Evolutionary conservation across 805 yeast genomes (phyloP).

Genomic region (Kodamaea sagamina): DNA sequence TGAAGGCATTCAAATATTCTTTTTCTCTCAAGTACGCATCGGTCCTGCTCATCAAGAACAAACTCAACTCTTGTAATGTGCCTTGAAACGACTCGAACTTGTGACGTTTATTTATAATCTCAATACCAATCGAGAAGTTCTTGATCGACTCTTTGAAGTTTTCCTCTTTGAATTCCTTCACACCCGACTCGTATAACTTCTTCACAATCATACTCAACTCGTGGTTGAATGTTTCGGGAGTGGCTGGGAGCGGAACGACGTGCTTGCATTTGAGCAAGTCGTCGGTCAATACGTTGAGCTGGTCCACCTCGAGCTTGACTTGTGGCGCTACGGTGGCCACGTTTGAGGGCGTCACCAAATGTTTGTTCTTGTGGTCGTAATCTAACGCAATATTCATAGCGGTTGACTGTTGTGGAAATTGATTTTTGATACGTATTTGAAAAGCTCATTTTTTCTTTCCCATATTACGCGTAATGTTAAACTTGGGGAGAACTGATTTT

Average conservation of each 20-base stretch:
- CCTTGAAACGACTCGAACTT: conserved; percentile 75
- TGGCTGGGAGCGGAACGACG: conserved; percentile 55
- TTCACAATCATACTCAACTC: conserved; percentile 59
- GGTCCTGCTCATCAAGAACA: conserved; percentile 68
- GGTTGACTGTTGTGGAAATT: neutral
- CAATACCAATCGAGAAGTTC: conserved; percentile 65
- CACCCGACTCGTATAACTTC: conserved; percentile 66
- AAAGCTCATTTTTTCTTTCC: too few relatives aligned
- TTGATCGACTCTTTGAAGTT: conserved; percentile 62
- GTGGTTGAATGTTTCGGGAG: conserved; percentile 57
- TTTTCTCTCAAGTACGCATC: conserved; percentile 64
- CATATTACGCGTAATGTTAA: too few relatives aligned
- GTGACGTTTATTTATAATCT: conserved; percentile 65
- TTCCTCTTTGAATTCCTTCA: conserved; percentile 53
- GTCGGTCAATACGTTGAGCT: conserved; percentile 36
- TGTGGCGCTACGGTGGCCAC: conserved; percentile 25
- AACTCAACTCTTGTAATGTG: conserved; percentile 65
- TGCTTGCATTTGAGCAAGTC: conserved; percentile 44
- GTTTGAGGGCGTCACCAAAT: conserved; percentile 22
- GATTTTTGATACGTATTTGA: conserved; percentile 7
- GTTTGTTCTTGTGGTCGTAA: conserved; percentile 33
- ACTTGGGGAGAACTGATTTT: too few relatives aligned
- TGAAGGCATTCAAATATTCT: conserved; percentile 58
- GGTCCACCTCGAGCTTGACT: conserved; percentile 44
- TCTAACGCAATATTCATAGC: conserved; percentile 25